These are phyloP conservation scores for Aspergillus hancockii DNA, from an alignment of 495 filamentous ascomycete genomes.

Conservation along the genomic window DNA sequence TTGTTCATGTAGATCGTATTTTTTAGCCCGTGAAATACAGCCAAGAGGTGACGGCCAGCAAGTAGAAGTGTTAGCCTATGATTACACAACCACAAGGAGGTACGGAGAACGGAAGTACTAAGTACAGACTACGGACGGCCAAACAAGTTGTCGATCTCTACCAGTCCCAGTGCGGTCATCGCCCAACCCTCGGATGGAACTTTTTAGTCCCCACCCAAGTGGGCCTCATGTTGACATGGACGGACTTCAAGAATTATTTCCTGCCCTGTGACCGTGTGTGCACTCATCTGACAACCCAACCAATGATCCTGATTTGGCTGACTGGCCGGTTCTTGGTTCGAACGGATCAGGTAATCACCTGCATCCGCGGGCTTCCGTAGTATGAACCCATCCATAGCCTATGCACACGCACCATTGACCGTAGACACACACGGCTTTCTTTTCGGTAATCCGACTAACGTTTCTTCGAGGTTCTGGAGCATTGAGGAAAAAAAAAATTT, in stretches of 20 bases:
- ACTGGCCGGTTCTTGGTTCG: slow-evolving; percentile 10
- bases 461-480: neutral
- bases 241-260: neutral
- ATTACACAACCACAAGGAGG: slow-evolving; percentile 5
- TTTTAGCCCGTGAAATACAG: neutral
- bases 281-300: slow-evolving; percentile 27
- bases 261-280: slow-evolving; percentile 9
- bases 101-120: slow-evolving; percentile 1
- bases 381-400: slow-evolving; percentile 10
- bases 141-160: neutral
- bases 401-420: neutral
- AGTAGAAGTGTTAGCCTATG: neutral
- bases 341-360: slow-evolving; percentile 16
- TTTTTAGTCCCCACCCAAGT: neutral
- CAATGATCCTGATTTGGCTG: slow-evolving; percentile 28
- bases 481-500: neutral
- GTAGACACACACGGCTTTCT: neutral
- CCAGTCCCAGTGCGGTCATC: neutral
- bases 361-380: slow-evolving; percentile 38
- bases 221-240: slow-evolving; percentile 12
- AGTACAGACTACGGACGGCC: neutral
- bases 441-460: neutral
- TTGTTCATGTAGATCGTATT: slow-evolving; percentile 4
- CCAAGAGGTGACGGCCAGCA: neutral
- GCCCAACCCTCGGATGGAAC: neutral